These are phyloP conservation scores for Wallacemonas sp. DNA, from an alignment of 208 protist genomes.

Conservation along the genomic window DNA sequence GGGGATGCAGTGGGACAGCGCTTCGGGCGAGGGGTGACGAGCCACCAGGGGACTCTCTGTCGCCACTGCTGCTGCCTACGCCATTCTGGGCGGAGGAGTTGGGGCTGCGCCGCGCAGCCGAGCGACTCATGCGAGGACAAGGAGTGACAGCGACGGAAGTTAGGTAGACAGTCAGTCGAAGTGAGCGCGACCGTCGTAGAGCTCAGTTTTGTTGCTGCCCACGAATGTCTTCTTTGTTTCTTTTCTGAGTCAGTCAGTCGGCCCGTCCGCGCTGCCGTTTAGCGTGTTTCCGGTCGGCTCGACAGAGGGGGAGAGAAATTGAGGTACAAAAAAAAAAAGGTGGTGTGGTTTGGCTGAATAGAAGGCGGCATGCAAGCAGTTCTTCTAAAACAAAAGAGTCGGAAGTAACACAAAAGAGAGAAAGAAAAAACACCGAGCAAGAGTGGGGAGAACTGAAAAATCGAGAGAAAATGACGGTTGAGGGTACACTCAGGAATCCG, in stretches of 20 bases:
- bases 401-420: slow-evolving; percentile 3
- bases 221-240: neutral
- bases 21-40: neutral
- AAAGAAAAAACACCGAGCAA: too few species aligned
- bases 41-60: neutral
- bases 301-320: neutral
- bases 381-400: neutral
- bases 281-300: too few species aligned
- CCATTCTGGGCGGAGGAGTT: neutral
- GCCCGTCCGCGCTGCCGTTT: too few species aligned
- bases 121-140: neutral
- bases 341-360: too few species aligned
- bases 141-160: neutral
- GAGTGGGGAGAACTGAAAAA: too few species aligned
- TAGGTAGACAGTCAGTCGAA: too few species aligned
- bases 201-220: neutral
- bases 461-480: too few species aligned
- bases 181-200: too few species aligned
- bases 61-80: neutral
- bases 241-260: neutral
- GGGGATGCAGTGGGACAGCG: slow-evolving; percentile 4
- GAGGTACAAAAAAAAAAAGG: neutral
- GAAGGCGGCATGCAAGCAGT: neutral
- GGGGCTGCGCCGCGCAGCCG: neutral
- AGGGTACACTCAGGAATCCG: too few species aligned